Percentiles rank a stretch among this genome's conserved stretches.
Evolutionary conservation across 1,284 basidiomycete species (phyloP).

Genomic region (Apiotrichum gracile): DNA sequence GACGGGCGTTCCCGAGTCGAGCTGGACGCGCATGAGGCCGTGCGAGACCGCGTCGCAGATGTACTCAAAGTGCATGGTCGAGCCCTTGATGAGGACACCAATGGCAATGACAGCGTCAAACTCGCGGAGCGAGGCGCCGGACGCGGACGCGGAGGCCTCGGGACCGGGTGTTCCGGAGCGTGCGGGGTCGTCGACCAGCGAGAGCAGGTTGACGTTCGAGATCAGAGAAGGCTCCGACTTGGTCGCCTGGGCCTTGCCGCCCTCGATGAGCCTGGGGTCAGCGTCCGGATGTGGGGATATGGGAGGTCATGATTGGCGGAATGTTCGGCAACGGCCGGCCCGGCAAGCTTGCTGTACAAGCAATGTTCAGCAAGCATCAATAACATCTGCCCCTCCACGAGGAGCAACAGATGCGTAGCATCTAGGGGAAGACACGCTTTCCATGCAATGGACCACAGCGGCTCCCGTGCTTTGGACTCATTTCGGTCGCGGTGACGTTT

Average conservation of each 20-base stretch:
- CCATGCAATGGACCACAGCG: too few species aligned
- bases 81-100: constrained; percentile 94
- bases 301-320: too few species aligned
- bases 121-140: constrained; percentile 57
- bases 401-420: too few species aligned
- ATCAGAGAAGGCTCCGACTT: constrained; percentile 44
- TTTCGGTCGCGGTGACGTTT: too few species aligned
- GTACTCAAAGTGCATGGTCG: constrained; percentile 98
- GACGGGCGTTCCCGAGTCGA: constrained; percentile 90
- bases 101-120: constrained; percentile 96
- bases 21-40: constrained; percentile 86
- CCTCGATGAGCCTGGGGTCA: constrained; percentile 40
- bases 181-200: constrained; percentile 63
- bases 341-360: too few species aligned
- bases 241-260: constrained; percentile 40
- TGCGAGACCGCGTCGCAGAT: constrained; percentile 90
- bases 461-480: too few species aligned
- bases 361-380: too few species aligned
- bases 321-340: too few species aligned
- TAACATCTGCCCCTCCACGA: too few species aligned
- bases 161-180: constrained; percentile 46
- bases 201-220: constrained; percentile 48
- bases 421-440: too few species aligned
- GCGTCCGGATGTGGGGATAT: not conserved
- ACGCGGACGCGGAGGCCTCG: constrained; percentile 50